phyloP scores from a whole-genome alignment of 768 basidiomycete species.

The Lentinula lateritia region DNA sequence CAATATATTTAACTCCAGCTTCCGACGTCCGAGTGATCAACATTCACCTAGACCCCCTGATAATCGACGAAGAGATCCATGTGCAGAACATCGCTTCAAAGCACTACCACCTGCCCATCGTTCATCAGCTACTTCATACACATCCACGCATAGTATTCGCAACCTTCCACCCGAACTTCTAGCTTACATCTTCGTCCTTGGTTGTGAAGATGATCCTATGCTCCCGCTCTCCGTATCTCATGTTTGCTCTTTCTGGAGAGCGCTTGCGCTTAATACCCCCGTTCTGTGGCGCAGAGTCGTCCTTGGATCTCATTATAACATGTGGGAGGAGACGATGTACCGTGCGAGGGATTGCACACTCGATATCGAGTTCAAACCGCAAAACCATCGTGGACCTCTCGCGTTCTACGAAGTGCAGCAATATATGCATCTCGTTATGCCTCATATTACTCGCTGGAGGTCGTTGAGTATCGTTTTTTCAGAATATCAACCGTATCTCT shows the following conservation, averaged over 20 bases:
- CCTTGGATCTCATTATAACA: slow-evolving; percentile 39
- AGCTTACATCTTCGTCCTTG: slow-evolving; percentile 57
- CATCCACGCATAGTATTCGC: slow-evolving; percentile 29
- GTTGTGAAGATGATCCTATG: slow-evolving; percentile 47
- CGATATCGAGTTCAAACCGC: slow-evolving; percentile 47
- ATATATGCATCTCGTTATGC: slow-evolving; percentile 54
- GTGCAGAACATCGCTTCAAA: neutral
- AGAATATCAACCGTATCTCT: slow-evolving; percentile 57
- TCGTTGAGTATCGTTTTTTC: slow-evolving; percentile 55
- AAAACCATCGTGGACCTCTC: slow-evolving; percentile 8
- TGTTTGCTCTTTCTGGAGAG: slow-evolving; percentile 62
- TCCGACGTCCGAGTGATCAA: neutral
- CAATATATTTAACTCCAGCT: neutral
- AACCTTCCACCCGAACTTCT: slow-evolving; percentile 61
- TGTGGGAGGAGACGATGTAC: slow-evolving; percentile 60
- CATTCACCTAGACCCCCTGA: neutral
- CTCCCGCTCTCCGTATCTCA: slow-evolving; percentile 63
- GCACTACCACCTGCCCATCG: neutral
- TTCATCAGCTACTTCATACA: neutral
- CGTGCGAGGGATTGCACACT: slow-evolving; percentile 59
- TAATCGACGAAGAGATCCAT: neutral
- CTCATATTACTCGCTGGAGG: slow-evolving; percentile 51
- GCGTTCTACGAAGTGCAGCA: slow-evolving; percentile 36
- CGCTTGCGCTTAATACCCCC: slow-evolving; percentile 54
- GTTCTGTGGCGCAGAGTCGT: slow-evolving; percentile 60